Evolutionary conservation across 1,284 basidiomycete genomes (phyloP).

Genomic region (Schizophyllum commune): DNA sequence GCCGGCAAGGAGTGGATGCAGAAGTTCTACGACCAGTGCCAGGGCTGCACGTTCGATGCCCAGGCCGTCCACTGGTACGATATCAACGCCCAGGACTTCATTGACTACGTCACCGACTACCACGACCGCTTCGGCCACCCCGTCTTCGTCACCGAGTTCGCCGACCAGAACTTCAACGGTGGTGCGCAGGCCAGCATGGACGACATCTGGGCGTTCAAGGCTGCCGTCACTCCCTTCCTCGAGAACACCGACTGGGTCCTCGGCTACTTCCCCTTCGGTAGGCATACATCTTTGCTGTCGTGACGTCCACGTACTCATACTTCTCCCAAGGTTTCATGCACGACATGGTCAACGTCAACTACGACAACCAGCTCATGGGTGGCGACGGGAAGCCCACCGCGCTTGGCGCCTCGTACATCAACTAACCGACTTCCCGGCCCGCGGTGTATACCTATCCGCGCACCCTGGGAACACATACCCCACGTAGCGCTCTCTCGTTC

Average conservation of each 20-base stretch:
- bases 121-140: slow-evolving; percentile 41
- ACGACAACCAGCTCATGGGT: slow-evolving; percentile 47
- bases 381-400: slow-evolving; percentile 34
- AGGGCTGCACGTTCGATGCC: slow-evolving; percentile 38
- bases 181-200: slow-evolving; percentile 41
- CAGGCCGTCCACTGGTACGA: slow-evolving; percentile 61
- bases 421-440: slow-evolving; percentile 2
- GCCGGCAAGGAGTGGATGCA: slow-evolving; percentile 51
- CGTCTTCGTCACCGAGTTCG: slow-evolving; percentile 66
- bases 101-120: slow-evolving; percentile 41
- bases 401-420: slow-evolving; percentile 39
- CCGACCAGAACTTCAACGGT: slow-evolving; percentile 61
- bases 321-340: slow-evolving; percentile 47
- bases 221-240: slow-evolving; percentile 45
- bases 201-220: slow-evolving; percentile 54
- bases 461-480: background rate
- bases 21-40: slow-evolving; percentile 47
- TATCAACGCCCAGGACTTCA: slow-evolving; percentile 38
- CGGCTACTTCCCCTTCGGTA: slow-evolving; percentile 67
- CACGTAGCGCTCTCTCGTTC: background rate
- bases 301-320: slow-evolving; percentile 2
- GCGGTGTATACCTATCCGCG: background rate
- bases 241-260: slow-evolving; percentile 46
- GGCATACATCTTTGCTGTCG: slow-evolving; percentile 15
- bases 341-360: slow-evolving; percentile 64